Conservation (phyloP, 306 rosid genomes). For the Corylus americana region DNA sequence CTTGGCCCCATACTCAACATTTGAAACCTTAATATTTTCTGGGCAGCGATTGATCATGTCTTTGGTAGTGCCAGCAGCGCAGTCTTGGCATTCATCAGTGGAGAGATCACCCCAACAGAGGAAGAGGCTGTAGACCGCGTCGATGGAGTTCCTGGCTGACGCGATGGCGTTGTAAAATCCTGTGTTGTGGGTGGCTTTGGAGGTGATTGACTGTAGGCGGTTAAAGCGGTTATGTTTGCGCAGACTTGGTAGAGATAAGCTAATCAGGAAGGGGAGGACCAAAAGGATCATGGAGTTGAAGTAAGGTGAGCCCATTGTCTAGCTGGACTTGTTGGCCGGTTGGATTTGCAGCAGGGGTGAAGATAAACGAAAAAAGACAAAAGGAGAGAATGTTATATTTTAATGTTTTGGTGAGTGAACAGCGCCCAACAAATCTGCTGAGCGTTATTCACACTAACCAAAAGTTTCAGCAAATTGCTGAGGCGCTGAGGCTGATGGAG, state of each 20-base stretch:
- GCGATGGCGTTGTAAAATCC: slow-evolving; percentile 36
- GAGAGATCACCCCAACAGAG: slow-evolving; percentile 47
- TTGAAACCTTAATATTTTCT: not conserved
- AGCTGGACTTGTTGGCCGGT: too few relatives aligned
- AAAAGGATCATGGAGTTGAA: not conserved
- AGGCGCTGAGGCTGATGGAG: too few relatives aligned
- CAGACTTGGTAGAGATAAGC: not conserved
- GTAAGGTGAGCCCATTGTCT: too few relatives aligned
- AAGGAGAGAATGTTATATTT: too few relatives aligned
- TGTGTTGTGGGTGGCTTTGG: not conserved
- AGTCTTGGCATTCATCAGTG: slow-evolving; percentile 42
- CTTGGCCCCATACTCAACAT: not conserved
- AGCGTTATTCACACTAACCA: too few relatives aligned
- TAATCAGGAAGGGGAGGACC: not conserved
- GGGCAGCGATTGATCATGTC: slow-evolving; percentile 32
- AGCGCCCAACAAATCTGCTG: too few relatives aligned
- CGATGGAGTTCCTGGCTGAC: slow-evolving; percentile 15
- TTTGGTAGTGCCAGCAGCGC: slow-evolving; percentile 36
- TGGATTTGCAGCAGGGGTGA: too few relatives aligned
- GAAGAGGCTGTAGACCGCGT: slow-evolving; percentile 43
- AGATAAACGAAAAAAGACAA: too few relatives aligned
- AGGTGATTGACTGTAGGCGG: slow-evolving; percentile 25
- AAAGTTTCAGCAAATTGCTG: too few relatives aligned
- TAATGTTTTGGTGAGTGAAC: too few relatives aligned
- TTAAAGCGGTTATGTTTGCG: slow-evolving; percentile 25